Conservation (phyloP, 1,284 basidiomycete genomes). For the Spongiforma sp. region DNA sequence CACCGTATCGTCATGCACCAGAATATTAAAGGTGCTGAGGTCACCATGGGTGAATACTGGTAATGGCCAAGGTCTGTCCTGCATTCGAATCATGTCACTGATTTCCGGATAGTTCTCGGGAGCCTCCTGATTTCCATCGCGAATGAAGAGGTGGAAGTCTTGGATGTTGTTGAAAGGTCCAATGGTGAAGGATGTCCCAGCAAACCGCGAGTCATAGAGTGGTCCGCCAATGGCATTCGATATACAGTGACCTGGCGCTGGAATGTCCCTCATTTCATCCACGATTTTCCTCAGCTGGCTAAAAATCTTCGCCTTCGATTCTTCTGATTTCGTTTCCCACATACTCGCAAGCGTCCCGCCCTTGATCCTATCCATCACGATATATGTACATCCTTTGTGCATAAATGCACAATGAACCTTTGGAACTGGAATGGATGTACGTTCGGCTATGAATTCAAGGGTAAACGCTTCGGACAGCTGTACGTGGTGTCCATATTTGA, state of each 20-base stretch:
- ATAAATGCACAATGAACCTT: slow-evolving; percentile 11
- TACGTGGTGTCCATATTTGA: background rate
- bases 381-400: slow-evolving; percentile 1
- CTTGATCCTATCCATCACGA: slow-evolving; percentile 13
- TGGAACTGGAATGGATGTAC: slow-evolving; percentile 8
- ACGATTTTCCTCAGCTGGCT: slow-evolving; percentile 9
- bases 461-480: background rate
- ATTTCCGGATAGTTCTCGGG: background rate
- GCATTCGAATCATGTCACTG: background rate
- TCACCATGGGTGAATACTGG: slow-evolving; percentile 9
- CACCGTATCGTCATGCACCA: background rate
- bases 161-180: slow-evolving; percentile 6
- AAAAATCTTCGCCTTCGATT: slow-evolving; percentile 2
- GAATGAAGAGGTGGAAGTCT: slow-evolving; percentile 5
- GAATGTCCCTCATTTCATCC: slow-evolving; percentile 1
- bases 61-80: slow-evolving; percentile 8
- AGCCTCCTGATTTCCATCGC: background rate
- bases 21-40: slow-evolving; percentile 5
- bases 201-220: slow-evolving; percentile 4
- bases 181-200: background rate
- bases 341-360: background rate
- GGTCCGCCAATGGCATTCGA: slow-evolving; percentile 2
- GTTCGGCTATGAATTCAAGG: background rate
- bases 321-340: background rate
- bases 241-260: background rate